phyloP scores from a whole-genome alignment of 176 grass and related monocot species.

The Rhipidocladum racemiflorum region DNA sequence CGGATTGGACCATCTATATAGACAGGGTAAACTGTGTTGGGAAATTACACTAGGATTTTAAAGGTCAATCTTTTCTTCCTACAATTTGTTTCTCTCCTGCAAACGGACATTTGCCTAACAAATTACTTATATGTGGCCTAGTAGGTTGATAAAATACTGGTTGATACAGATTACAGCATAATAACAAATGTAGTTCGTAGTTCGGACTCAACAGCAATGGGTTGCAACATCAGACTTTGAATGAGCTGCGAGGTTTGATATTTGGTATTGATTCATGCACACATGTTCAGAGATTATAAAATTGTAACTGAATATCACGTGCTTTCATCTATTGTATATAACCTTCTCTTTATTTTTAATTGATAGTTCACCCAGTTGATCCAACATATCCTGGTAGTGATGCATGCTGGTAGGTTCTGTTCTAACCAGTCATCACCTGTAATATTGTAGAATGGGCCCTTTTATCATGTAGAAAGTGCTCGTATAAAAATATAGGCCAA shows the following conservation, averaged over 20 bases:
- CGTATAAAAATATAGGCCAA: slow-evolving; percentile 10
- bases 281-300: not conserved
- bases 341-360: not conserved
- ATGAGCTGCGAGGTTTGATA: slow-evolving; percentile 4
- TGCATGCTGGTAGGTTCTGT: not conserved
- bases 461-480: not conserved
- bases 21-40: not conserved
- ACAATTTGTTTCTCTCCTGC: not conserved
- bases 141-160: not conserved
- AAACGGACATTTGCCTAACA: not conserved
- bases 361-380: slow-evolving; percentile 1
- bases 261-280: not conserved
- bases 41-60: not conserved
- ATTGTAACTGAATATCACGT: not conserved
- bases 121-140: not conserved
- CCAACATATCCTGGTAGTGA: slow-evolving; percentile 10
- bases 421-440: not conserved
- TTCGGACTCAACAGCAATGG: not conserved
- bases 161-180: not conserved
- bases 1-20: no score
- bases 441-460: not conserved
- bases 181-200: not conserved
- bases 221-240: not conserved
- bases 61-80: not conserved
- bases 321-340: not conserved